Percentiles rank a stretch among this genome's conserved stretches.
phyloP scores from a whole-genome alignment of 176 grass and related monocot species.

The Cenchrus fungigraminus region DNA sequence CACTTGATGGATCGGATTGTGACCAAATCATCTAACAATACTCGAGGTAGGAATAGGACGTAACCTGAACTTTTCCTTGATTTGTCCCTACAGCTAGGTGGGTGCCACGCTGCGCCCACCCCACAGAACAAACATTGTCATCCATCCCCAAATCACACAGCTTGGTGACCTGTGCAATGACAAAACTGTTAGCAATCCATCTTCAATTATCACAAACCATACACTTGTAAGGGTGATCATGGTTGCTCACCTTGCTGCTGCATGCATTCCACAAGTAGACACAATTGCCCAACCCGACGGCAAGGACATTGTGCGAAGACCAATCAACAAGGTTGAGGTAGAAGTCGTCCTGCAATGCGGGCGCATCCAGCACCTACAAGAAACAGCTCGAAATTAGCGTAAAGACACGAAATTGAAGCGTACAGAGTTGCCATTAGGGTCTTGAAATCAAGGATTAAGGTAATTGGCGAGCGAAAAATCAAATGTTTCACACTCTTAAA shows the following conservation, averaged over 20 bases:
- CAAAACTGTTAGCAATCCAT: background rate
- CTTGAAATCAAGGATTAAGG: background rate
- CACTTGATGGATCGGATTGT: background rate
- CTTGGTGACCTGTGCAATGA: slow-evolving; percentile 76
- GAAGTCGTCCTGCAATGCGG: slow-evolving; percentile 98
- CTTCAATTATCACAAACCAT: background rate
- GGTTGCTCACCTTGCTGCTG: slow-evolving; percentile 84
- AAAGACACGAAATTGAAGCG: background rate
- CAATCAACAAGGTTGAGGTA: slow-evolving; percentile 99
- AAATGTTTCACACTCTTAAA: background rate
- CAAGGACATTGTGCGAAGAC: slow-evolving; percentile 94
- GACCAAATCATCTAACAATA: background rate
- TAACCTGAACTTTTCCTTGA: slow-evolving; percentile 95
- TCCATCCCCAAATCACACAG: slow-evolving; percentile 91
- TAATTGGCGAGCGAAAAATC: background rate
- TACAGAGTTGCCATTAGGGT: background rate
- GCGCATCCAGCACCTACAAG: slow-evolving; percentile 90
- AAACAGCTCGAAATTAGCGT: background rate
- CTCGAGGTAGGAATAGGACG: background rate
- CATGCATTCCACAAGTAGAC: slow-evolving; percentile 99
- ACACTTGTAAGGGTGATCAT: background rate
- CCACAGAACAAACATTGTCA: slow-evolving; percentile 90
- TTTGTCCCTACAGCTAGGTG: slow-evolving; percentile 93
- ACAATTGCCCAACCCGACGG: slow-evolving; percentile 90
- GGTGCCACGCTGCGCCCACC: slow-evolving; percentile 86